These are phyloP conservation scores for Mortierella sp. DNA, from an alignment of 371 early-diverging fungal species.

Conservation along the genomic window DNA sequence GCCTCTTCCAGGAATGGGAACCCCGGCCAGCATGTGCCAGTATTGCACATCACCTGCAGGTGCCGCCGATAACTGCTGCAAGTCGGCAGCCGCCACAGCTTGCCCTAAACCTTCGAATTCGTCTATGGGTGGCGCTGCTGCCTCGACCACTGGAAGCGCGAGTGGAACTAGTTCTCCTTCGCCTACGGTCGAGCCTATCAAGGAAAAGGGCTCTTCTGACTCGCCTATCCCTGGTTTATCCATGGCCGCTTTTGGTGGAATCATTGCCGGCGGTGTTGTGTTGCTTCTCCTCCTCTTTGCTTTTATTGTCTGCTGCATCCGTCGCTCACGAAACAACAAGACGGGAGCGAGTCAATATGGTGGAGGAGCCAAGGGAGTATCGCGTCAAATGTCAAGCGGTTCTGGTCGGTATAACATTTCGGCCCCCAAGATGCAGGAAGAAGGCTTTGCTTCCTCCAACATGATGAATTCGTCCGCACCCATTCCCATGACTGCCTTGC, in stretches of 20 bases:
- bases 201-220: neutral
- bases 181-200: neutral
- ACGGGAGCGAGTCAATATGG: neutral
- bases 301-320: slow-evolving; percentile 31
- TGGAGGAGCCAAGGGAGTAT: slow-evolving; percentile 5
- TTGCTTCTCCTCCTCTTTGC: slow-evolving; percentile 21
- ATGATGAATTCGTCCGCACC: slow-evolving; percentile 22
- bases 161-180: slow-evolving; percentile 15
- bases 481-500: slow-evolving; percentile 52
- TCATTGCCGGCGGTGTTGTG: slow-evolving; percentile 42
- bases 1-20: neutral
- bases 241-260: slow-evolving; percentile 30
- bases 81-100: neutral
- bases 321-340: slow-evolving; percentile 15
- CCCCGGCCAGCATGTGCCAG: slow-evolving; percentile 18
- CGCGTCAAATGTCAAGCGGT: slow-evolving; percentile 41
- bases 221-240: slow-evolving; percentile 20
- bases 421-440: slow-evolving; percentile 51
- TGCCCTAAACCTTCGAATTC: slow-evolving; percentile 6
- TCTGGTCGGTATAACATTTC: slow-evolving; percentile 48
- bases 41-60: slow-evolving; percentile 16
- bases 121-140: neutral
- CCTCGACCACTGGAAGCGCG: neutral
- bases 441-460: slow-evolving; percentile 25
- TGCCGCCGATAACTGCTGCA: slow-evolving; percentile 23